Base-by-base conservation (phyloP, 345 rosid species). In the Bruguiera parviflora region DNA sequence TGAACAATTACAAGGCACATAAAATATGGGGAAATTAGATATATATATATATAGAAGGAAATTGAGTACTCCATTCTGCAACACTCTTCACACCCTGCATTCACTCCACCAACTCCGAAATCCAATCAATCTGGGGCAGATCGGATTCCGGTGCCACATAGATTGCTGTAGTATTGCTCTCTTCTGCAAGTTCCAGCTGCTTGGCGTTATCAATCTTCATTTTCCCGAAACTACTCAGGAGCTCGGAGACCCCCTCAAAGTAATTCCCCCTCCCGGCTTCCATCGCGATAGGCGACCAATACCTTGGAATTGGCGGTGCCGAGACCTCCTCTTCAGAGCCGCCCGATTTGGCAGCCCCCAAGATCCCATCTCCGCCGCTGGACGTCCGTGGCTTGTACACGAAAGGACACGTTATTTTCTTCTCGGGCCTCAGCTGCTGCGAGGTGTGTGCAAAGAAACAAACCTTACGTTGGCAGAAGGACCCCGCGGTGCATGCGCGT, bases 391-490 rank as follows among this genome's bases (percentile, higher is more conserved):
- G 13, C 75, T 74, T 76, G 46, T 53, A 73, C 3, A 72, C 70
- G 1, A 61, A 72, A 22, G 74, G 70, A 55, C 82, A 79, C 58
- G 25, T n/a, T 28, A 25, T 33, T 3, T 75, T 65, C 58, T 61
- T 66, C 11, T 71, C 64, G 8, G 75, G 32, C 29, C 79, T 29
- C 51, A 75, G 58, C 59, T 75, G 75, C 13, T 66, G 71, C 0
- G 74, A 74, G 0, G 75, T 53, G 43, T 75, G 79, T 24, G 79
- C 79, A 46, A 75, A 75, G 47, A 75, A 75, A 35, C 79, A 75
- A 46, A 75, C 75, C 64, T 75, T 71, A 5, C 79, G 75, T 10
- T 61, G 71, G 67, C 79, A 75, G 11, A 66, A 70, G 15, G 39
- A 64, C 21, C 79, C 79, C 28, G 79, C 70, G 31, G 66, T 75